Base-by-base conservation (phyloP, 2,329 filamentous ascomycete species). In the Pseudocercospora pini-densiflorae region DNA sequence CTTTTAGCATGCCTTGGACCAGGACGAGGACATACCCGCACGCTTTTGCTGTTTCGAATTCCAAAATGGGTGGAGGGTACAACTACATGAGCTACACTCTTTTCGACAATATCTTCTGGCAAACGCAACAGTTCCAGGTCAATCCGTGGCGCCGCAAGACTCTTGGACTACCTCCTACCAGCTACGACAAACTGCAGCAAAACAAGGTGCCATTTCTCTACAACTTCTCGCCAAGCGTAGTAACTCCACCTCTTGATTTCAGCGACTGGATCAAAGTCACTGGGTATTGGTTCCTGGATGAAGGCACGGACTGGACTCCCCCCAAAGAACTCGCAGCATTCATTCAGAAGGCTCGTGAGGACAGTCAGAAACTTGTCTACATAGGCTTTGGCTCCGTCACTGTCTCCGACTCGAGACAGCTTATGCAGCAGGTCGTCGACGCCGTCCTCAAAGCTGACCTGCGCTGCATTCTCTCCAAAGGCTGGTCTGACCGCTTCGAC, bases 1-100 rank as follows among this genome's bases (percentile, higher is more conserved):
- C 94, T 0, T 99, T 99, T 77, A 97, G 93, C 19, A 99, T 99
- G 95, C 95, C 95, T 0, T 99, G 95, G 95, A 97, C 95, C 0
- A 89, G 94, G 58, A 99, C 95, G 16, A 87, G 95, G 61, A 93
- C 94, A 0, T 99, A 99, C 74, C 95, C 95, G 2, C 95, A 99
- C 79, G 95, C 95, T 0, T 99, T 99, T 79, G 91, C 94, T 27
- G 89, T 92, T 79, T 10, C n/a, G 10, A 58, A 58, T 14, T 58
- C 55, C 2, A 97, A 97, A 81, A 93, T 97, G 89, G 95, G 95
- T 62, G 95, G 95, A 24, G 90, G 90, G 0, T 98, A 97, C 83
- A 99, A 99, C 77, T 93, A 94, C 77, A 89, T 97, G 76, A 95
- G 93, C 0, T 99, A 99, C 73, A 89, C 97, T 68, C 91, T 97